Conservation (phyloP, 2,329 filamentous ascomycete genomes). For the Monosporascus sp. region DNA sequence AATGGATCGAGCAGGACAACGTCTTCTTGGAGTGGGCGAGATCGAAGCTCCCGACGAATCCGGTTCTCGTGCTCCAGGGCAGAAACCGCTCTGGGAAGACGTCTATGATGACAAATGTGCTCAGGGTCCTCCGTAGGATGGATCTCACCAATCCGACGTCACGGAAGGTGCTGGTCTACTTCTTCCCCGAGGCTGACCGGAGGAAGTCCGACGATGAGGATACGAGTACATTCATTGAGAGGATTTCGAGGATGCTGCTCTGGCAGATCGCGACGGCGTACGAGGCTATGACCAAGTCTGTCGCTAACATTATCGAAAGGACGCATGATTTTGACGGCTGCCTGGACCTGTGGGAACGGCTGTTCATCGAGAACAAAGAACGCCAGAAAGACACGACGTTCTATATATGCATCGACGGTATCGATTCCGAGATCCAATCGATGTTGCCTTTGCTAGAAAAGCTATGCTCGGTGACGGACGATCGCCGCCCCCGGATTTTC, state of each 20-base stretch:
- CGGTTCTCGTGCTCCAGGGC: conserved; percentile 23
- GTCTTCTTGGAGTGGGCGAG: conserved; percentile 19
- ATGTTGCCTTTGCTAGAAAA: conserved; percentile 19
- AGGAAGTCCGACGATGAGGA: conserved; percentile 25
- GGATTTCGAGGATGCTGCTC: conserved; percentile 22
- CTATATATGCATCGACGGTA: conserved; percentile 27
- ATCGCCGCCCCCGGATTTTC: conserved; percentile 21
- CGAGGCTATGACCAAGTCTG: conserved; percentile 28
- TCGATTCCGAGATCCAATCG: conserved; percentile 15
- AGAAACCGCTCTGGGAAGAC: conserved; percentile 27
- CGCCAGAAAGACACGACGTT: conserved; percentile 25
- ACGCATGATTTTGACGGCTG: conserved; percentile 19
- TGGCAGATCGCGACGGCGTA: conserved; percentile 29
- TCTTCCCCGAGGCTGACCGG: conserved; percentile 25
- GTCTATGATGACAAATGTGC: conserved; percentile 26
- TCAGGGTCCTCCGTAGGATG: conserved; percentile 21
- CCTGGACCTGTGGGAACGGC: conserved; percentile 25
- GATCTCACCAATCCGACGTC: conserved; percentile 16
- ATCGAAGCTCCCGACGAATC: conserved; percentile 12
- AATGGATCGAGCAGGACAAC: conserved; percentile 20
- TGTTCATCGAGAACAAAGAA: conserved; percentile 28
- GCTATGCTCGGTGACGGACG: conserved; percentile 12
- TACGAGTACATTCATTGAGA: conserved; percentile 13
- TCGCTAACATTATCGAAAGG: conserved; percentile 22
- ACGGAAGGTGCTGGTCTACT: conserved; percentile 22